Conservation (phyloP, 2,329 filamentous ascomycete species). For the Pseudophaeomoniella oleicola region DNA sequence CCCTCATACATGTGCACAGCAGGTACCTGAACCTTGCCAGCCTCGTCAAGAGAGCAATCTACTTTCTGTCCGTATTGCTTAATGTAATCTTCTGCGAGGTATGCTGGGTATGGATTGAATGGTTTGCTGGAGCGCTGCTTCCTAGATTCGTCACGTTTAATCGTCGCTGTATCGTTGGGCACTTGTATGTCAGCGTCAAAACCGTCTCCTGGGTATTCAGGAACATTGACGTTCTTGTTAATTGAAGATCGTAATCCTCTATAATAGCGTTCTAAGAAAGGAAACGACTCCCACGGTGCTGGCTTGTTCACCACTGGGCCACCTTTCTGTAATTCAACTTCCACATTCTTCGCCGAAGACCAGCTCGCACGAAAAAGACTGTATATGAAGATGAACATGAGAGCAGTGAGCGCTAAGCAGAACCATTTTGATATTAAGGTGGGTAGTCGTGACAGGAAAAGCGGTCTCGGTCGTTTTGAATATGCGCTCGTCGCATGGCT, state of each 20-base stretch:
- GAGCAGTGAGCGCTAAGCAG: conserved; percentile 53
- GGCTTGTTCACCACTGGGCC: conserved; percentile 42
- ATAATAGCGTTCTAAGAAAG: conserved; percentile 77
- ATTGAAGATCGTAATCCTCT: conserved; percentile 67
- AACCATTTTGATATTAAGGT: conserved; percentile 57
- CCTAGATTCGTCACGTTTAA: no score
- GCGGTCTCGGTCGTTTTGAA: conserved; percentile 17
- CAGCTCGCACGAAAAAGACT: conserved; percentile 61
- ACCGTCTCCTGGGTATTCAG: conserved; percentile 67
- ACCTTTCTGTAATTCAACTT: conserved; percentile 28
- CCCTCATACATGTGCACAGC: conserved; percentile 60
- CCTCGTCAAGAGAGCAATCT: conserved; percentile 65
- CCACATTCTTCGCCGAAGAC: conserved; percentile 48
- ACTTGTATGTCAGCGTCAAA: no score
- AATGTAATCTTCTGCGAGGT: conserved; percentile 42
- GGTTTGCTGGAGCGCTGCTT: no score
- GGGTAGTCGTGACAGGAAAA: conserved; percentile 47
- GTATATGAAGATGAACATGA: conserved; percentile 62
- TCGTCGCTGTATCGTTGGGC: conserved; percentile 35
- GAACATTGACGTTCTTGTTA: conserved; percentile 48
- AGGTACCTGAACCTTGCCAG: conserved; percentile 52
- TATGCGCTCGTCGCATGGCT: conserved; percentile 17
- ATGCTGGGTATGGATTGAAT: conserved; percentile 57
- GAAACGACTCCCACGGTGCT: conserved; percentile 68
- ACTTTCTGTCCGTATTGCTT: conserved; percentile 43